Evolutionary conservation across 1,284 basidiomycete genomes (phyloP).

Genomic region (Ceratobasidium sp.): DNA sequence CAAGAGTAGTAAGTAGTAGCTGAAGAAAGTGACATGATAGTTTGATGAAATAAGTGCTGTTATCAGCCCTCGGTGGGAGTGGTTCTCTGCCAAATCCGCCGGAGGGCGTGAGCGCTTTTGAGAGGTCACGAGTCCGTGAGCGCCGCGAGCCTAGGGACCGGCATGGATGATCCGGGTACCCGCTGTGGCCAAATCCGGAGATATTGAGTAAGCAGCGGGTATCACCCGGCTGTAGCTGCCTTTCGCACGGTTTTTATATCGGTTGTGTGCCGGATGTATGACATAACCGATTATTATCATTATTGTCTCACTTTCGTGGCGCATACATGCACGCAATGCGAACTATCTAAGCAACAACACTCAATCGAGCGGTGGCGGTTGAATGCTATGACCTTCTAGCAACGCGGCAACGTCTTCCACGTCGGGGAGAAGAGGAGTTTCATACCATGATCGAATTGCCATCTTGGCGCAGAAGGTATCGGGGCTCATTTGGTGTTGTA

Average conservation of each 20-base stretch:
- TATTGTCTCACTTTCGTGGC: too few species aligned
- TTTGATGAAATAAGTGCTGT: too few species aligned
- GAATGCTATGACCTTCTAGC: background rate
- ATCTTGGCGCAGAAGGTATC: conserved; percentile 11
- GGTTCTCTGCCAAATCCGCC: too few species aligned
- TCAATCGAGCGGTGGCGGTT: background rate
- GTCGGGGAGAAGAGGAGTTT: conserved; percentile 23
- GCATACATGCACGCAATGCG: background rate
- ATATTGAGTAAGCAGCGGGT: conserved; percentile 14
- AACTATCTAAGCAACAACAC: background rate
- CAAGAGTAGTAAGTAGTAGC: too few species aligned
- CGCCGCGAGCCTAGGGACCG: background rate
- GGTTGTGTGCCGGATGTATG: conserved; percentile 2
- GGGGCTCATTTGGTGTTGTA: conserved; percentile 10
- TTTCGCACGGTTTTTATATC: background rate
- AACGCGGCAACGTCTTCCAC: conserved; percentile 10
- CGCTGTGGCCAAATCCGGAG: background rate
- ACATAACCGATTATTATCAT: background rate
- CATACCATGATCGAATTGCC: conserved; percentile 15
- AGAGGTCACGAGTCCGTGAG: too few species aligned
- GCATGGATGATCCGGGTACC: conserved; percentile 25
- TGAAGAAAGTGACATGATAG: too few species aligned
- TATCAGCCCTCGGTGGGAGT: too few species aligned
- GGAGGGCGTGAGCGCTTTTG: too few species aligned
- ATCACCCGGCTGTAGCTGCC: conserved; percentile 4